Evolutionary conservation across 1,139 yeast species (phyloP).

Genomic region (Yarrowia galli): DNA sequence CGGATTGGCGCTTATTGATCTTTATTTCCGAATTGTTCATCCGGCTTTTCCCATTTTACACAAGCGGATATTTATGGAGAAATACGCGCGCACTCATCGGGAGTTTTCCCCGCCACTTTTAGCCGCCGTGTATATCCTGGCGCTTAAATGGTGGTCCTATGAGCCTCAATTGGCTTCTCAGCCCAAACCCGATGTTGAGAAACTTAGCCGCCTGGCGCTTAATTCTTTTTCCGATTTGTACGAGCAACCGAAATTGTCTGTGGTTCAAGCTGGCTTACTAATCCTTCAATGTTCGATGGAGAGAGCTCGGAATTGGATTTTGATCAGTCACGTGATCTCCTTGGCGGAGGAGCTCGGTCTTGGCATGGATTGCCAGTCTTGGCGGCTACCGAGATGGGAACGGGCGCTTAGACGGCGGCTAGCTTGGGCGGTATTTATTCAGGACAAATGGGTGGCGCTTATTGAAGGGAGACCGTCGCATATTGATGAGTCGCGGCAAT

Average conservation of each 20-base stretch:
- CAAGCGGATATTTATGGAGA: constrained; percentile 56
- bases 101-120: constrained; percentile 57
- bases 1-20: constrained; percentile 53
- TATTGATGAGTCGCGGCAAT: constrained; percentile 48
- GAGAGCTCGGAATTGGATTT: constrained; percentile 77
- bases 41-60: constrained; percentile 56
- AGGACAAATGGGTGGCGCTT: constrained; percentile 86
- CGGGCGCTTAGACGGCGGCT: constrained; percentile 79
- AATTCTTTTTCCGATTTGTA: constrained; percentile 53
- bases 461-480: constrained; percentile 85
- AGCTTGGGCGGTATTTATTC: constrained; percentile 93
- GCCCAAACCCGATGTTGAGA: constrained; percentile 51
- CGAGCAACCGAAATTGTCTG: constrained; percentile 55
- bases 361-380: constrained; percentile 81
- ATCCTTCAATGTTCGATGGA: constrained; percentile 53
- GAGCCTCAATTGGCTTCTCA: constrained; percentile 49
- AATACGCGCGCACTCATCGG: constrained; percentile 56
- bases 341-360: constrained; percentile 85
- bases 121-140: constrained; percentile 56
- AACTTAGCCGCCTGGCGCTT: constrained; percentile 52
- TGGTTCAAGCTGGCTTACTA: constrained; percentile 57
- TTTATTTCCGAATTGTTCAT: constrained; percentile 55
- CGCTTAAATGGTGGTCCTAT: constrained; percentile 56
- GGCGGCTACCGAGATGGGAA: constrained; percentile 95
- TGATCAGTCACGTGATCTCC: constrained; percentile 86